These are phyloP conservation scores for Tetrahymena malaccensis DNA, from an alignment of 73 alveolate species.

Conservation along the genomic window DNA sequence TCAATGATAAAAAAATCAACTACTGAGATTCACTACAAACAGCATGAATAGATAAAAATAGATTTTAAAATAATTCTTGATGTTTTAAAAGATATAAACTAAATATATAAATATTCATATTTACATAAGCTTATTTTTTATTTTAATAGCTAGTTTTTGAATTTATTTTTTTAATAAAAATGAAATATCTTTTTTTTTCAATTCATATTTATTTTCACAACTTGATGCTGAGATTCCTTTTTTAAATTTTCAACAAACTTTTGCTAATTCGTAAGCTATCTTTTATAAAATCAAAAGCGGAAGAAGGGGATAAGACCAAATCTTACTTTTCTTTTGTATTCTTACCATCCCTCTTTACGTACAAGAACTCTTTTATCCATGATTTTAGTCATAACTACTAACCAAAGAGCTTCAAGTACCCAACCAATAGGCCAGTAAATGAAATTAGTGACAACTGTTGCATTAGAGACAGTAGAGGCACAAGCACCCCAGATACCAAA, in stretches of 20 bases:
- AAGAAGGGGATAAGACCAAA: neutral
- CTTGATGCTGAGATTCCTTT: neutral
- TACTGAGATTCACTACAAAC: no score
- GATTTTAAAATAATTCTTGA: neutral
- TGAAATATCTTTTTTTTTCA: neutral
- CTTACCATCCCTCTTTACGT: neutral
- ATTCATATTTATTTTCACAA: neutral
- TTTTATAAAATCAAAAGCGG: neutral
- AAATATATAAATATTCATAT: no score
- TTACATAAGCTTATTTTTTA: neutral
- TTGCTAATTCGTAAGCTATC: neutral
- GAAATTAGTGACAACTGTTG: neutral
- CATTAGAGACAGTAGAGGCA: neutral
- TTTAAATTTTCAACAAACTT: neutral
- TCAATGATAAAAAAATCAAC: no score
- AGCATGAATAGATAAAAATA: no score
- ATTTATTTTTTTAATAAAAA: no score
- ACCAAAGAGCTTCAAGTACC: neutral
- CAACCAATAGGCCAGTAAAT: neutral
- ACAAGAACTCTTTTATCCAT: neutral
- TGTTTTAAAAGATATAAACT: neutral
- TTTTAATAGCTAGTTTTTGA: neutral
- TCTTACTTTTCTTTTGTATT: neutral
- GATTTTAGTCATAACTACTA: neutral
- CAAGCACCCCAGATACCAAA: neutral